These are phyloP conservation scores for Parsonsia alboflavescens DNA, from an alignment of 257 asterid genomes.

Conservation along the genomic window DNA sequence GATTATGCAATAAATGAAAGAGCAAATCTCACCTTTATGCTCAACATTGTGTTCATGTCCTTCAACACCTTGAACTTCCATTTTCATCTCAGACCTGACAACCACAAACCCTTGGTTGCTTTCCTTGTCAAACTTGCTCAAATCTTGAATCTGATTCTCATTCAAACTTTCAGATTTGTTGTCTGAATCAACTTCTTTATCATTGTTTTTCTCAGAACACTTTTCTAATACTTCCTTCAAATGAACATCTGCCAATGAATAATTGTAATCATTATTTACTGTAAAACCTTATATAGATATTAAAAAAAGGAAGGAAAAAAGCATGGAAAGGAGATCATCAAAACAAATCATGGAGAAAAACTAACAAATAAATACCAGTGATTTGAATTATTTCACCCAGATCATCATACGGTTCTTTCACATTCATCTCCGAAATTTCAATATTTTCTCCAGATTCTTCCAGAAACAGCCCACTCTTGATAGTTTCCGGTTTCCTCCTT, in stretches of 20 bases:
- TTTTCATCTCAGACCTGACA: neutral
- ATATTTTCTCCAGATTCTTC: constrained; percentile 24
- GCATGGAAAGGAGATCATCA: neutral
- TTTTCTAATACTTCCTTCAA: constrained; percentile 10
- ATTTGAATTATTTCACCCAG: constrained; percentile 26
- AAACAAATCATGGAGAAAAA: neutral
- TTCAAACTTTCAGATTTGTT: neutral
- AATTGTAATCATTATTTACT: neutral
- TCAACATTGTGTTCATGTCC: constrained; percentile 3
- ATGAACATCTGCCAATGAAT: constrained; percentile 3
- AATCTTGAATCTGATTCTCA: neutral
- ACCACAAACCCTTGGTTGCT: neutral
- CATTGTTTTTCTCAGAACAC: constrained; percentile 2
- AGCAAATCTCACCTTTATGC: neutral
- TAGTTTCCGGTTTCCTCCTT: constrained; percentile 14
- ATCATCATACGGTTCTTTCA: constrained; percentile 18
- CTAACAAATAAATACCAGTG: constrained; percentile 32
- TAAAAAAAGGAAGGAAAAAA: neutral
- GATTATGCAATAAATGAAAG: too few relatives aligned
- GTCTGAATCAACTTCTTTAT: neutral
- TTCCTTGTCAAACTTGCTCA: neutral
- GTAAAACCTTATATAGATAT: neutral
- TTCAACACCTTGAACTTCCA: constrained; percentile 16
- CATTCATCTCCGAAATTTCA: constrained; percentile 11
- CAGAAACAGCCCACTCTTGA: constrained; percentile 26